Percentiles rank a stretch among this genome's conserved stretches.
Evolutionary conservation across 2,329 filamentous ascomycete genomes (phyloP).

Genomic region (Phoma sp.): DNA sequence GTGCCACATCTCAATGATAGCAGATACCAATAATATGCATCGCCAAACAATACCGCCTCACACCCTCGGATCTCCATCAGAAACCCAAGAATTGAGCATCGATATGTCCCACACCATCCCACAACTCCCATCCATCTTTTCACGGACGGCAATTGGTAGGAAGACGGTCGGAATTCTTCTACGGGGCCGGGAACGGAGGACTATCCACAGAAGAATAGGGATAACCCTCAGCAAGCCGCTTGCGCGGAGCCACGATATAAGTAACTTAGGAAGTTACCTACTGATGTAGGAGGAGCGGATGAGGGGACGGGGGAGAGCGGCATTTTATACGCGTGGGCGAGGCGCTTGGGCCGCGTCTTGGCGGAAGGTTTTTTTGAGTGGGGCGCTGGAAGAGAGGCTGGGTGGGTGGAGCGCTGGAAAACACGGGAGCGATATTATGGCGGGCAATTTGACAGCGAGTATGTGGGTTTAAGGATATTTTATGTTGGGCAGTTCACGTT

Average conservation of each 20-base stretch:
- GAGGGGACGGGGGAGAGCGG: conserved; percentile 26
- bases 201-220: conserved; percentile 44
- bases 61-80: background rate
- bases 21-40: background rate
- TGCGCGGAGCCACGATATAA: conserved; percentile 51
- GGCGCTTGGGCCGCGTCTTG: conserved; percentile 2
- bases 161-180: conserved; percentile 49
- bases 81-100: background rate
- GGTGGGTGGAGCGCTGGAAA: background rate
- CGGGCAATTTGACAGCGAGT: too few species aligned
- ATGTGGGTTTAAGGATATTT: too few species aligned
- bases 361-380: conserved; percentile 1
- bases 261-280: conserved; percentile 33
- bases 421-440: background rate
- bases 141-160: conserved; percentile 51
- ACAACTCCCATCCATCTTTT: conserved; percentile 53
- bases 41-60: background rate
- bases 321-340: conserved; percentile 29
- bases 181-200: conserved; percentile 55
- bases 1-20: conserved; percentile 13
- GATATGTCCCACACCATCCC: conserved; percentile 52
- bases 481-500: too few species aligned
- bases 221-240: conserved; percentile 54
- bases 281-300: conserved; percentile 46
- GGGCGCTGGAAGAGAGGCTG: background rate